Base-by-base conservation (phyloP, 441 rosid genomes). In the Adansonia rubrostipa region DNA sequence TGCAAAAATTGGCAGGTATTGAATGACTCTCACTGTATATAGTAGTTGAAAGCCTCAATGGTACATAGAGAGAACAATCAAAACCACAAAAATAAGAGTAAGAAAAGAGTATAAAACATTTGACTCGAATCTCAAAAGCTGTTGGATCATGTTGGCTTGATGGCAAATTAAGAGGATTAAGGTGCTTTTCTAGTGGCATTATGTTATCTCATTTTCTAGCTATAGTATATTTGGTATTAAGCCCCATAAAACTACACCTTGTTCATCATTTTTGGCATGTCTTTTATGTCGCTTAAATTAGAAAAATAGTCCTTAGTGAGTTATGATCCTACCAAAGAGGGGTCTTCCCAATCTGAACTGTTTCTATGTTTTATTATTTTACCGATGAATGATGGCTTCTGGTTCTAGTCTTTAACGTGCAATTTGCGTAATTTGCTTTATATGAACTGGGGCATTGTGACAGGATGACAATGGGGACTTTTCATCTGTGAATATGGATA, bases 1-100 rank as follows among this genome's bases (percentile, higher is more conserved):
- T 94, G 99, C 91, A 96, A 94, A 89, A 94, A 88, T 80, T 96
- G 97, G 97, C 98, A 94, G 99, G 99, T 96, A 90, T 11, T 6
- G 2, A 44, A 62, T 47, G 78, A 75, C 65, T 77, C 61, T 28
- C 17, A 33, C 20, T n/a, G 47, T 48, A 15, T 44, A 40, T 15
- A 71, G 36, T 79, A 53, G 17, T 53, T 71, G 24, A 53, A 53
- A 71, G 20, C 33, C 20, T 72, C 17, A 56, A 17, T 56, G 51
- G 33, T 40, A 56, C 51, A 36, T 72, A 6, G 2, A 54, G 10
- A 36, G 50, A 72, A 72, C 50, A 36, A 53, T 22, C 33, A 50
- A 54, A 36, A 33, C 24, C 48, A 15, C 1, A 8, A 71, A 33
- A 15, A 17, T 5, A 13, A 19, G 15, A n/a, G 45, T 11, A 67